Base-by-base conservation (phyloP, 345 rosid genomes). In the Salix koriyanagi region DNA sequence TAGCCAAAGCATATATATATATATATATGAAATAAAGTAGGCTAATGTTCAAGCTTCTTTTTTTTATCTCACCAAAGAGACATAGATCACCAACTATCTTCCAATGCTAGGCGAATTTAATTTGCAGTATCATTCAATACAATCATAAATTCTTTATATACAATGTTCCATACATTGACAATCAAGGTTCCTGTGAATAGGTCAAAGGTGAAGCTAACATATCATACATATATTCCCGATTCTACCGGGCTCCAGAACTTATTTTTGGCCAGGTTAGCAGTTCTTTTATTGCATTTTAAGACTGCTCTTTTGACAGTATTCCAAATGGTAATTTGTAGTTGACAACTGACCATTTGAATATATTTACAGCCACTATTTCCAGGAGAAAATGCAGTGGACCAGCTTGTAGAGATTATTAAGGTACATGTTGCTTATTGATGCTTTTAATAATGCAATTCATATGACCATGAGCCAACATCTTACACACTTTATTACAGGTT, bases 351-450 rank as follows among this genome's bases (percentile, higher is more conserved):
- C 13, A 74, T 69, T 54, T 65, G 1, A 21, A 37, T 28, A 25
- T 25, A 62, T 44, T 74, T 71, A 7, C 77, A 81, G 84, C 84
- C 84, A 32, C 56, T 81, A 41, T 81, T 81, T 52, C 81, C 84
- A 16, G 84, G 84, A 58, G 84, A 81, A 81, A 81, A 81, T 77
- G 81, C 81, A 39, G 84, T 81, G 6, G 84, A 78, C 73, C 84
- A 81, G 67, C 84, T 81, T 77, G 84, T 81, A 34, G 81, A 81
- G 76, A 81, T 81, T 42, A 81, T 81, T 13, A 81, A 81, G 84
- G 84, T 81, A 65, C 37, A 12, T 5, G 12, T 64, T 77, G 61
- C 50, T 39, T 46, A 23, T 37, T 30, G n/a, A 25, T 69, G 60
- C 69, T 26, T 25, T 25, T 25, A 26, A 28, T 61, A 28, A 65